A percentile compares a stretch with the other conserved stretches of the same genome.
Conservation (phyloP, 2,329 filamentous ascomycete species). For the Trichoderma citrinoviride region DNA sequence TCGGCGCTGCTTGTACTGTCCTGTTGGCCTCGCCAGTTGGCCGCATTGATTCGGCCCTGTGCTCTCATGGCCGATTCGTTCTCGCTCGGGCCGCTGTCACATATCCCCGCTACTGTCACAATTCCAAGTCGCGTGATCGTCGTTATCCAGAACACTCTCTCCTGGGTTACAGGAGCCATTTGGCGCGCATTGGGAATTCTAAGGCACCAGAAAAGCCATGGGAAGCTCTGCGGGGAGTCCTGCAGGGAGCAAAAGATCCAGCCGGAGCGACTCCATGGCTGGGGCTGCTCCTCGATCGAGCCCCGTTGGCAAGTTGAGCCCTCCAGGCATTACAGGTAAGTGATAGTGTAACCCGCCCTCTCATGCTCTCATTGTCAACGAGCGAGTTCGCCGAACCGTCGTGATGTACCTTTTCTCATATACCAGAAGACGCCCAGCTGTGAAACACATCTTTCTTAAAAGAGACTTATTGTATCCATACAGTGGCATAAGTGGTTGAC, state of each 20-base stretch:
- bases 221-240: constrained; percentile 10
- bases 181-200: neutral
- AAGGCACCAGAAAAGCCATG: neutral
- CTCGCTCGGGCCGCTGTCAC: neutral
- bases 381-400: neutral
- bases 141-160: neutral
- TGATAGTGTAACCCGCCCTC: neutral
- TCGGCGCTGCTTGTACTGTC: neutral
- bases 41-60: neutral
- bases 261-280: constrained; percentile 14
- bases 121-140: neutral
- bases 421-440: neutral
- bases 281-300: constrained; percentile 12
- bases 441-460: neutral
- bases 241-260: constrained; percentile 20
- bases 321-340: constrained; percentile 2
- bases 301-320: constrained; percentile 3
- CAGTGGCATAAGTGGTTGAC: neutral
- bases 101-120: neutral
- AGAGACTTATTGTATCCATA: neutral
- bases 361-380: neutral
- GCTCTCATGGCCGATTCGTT: neutral
- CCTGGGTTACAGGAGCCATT: neutral
- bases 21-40: neutral
- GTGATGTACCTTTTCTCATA: neutral